Evolutionary conservation across 2,329 filamentous ascomycete genomes (phyloP), one percentile per base, ranked within the genome.

Genomic region (Alternaria consortialis): DNA sequence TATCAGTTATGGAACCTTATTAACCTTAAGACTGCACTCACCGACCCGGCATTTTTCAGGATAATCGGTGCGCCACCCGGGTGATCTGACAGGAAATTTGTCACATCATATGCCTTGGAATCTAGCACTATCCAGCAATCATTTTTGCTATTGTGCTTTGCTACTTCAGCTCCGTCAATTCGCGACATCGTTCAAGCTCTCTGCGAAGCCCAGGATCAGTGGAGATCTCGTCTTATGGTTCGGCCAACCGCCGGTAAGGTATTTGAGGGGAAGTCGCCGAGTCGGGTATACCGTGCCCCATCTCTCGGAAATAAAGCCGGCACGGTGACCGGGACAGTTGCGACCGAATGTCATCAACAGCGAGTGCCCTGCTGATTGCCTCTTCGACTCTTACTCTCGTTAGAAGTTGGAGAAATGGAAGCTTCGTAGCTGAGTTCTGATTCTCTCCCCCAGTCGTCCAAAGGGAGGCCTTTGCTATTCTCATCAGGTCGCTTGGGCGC

Each of bases 61-160:
- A 78, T 68, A 4, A 77, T 76, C 2, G 72, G 66, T n/a, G 86
- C 79, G 23, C 87, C 87, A n/a, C 88, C 87, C 4, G 87, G 87
- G 74, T 89, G 87, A 51, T 87, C 80, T 7, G 83, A 82, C 5
- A 87, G 80, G 71, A 92, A 91, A 13, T 84, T 82, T 4, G 87
- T 89, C 32, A 92, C 78, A 74, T 92, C 86, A 79, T 89, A 91
- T 5, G 91, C 87, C 64, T 86, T 85, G 36, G 85, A 85, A 71
- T 91, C 85, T 8, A 92, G 83, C 6, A 91, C 88, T 51, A 91
- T 85, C 90, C 90, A 92, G 66, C 80, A 82, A 7, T 72, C 73
- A 9, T 75, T 72, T 48, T 73, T 76, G 52, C 50, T 74, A 40
- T 65, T 70, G 60, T 79, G 76, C 56, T 73, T 74, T 32, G 71